phyloP scores from a whole-genome alignment of 2,329 filamentous ascomycete species.

The Aureobasidium zeae region DNA sequence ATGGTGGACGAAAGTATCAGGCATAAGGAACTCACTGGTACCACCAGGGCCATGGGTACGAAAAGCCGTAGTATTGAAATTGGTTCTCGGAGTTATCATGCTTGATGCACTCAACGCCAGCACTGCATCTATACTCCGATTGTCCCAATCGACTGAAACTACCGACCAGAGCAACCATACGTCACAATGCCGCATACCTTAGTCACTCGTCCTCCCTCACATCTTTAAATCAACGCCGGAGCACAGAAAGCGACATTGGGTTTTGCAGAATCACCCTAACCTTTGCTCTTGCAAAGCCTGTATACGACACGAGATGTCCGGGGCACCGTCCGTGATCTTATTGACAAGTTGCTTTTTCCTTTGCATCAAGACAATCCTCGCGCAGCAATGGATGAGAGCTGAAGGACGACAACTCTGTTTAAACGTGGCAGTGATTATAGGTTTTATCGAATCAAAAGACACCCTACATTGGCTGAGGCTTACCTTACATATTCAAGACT shows the following conservation, averaged over 20 bases:
- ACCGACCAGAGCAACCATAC: constrained; percentile 13
- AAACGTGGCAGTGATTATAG: too few species aligned
- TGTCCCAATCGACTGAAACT: constrained; percentile 10
- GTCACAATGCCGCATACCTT: constrained; percentile 16
- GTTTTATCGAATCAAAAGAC: too few species aligned
- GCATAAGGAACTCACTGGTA: constrained; percentile 26
- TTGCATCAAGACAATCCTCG: constrained; percentile 13
- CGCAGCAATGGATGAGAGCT: constrained; percentile 1
- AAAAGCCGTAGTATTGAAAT: constrained; percentile 31
- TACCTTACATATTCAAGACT: constrained; percentile 1
- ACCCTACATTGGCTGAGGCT: background rate
- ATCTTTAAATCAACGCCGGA: constrained; percentile 4
- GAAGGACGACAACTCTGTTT: too few species aligned
- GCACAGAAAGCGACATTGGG: constrained; percentile 16
- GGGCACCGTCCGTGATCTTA: background rate
- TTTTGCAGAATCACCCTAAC: constrained; percentile 17
- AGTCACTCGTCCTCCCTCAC: constrained; percentile 15
- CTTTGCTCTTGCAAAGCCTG: constrained; percentile 13
- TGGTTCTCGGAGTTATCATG: constrained; percentile 17
- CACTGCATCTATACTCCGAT: constrained; percentile 18
- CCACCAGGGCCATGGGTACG: constrained; percentile 30
- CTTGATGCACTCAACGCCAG: constrained; percentile 19
- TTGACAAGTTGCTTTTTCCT: constrained; percentile 6
- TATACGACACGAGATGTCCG: background rate
- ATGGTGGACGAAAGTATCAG: background rate